A percentile compares a stretch with the other conserved stretches of the same genome.
Evolutionary conservation across 495 filamentous ascomycete genomes (phyloP).

Genomic region (Penicillium cinerascens): DNA sequence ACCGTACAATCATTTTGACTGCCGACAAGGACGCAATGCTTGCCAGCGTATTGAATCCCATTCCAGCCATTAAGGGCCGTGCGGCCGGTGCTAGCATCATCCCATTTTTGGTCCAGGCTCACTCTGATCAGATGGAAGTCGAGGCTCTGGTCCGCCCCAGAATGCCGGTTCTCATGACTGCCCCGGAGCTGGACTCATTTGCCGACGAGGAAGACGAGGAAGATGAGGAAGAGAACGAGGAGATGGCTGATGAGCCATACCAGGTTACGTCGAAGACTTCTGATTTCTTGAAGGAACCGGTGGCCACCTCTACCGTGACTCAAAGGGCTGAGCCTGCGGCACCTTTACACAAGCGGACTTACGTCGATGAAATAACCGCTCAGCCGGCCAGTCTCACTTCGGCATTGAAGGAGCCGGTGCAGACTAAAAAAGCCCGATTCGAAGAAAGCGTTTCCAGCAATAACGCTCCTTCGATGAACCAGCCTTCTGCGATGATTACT

Average conservation of each 20-base stretch:
- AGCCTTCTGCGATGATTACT: slow-evolving; percentile 12
- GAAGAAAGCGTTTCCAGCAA: slow-evolving; percentile 15
- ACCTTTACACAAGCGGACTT: slow-evolving; percentile 33
- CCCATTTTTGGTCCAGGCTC: slow-evolving; percentile 65
- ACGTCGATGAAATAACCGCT: slow-evolving; percentile 24
- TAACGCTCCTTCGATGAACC: slow-evolving; percentile 3
- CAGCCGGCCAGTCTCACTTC: slow-evolving; percentile 2
- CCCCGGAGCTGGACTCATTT: slow-evolving; percentile 27
- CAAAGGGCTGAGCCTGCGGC: slow-evolving; percentile 16
- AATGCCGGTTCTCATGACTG: slow-evolving; percentile 52
- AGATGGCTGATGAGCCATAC: slow-evolving; percentile 18
- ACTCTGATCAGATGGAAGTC: slow-evolving; percentile 57
- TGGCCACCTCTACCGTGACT: slow-evolving; percentile 11
- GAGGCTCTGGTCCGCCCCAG: slow-evolving; percentile 69
- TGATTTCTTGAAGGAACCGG: slow-evolving; percentile 29
- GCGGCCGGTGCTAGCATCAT: slow-evolving; percentile 64
- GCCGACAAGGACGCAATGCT: slow-evolving; percentile 65
- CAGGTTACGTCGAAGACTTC: slow-evolving; percentile 13
- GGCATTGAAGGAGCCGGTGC: slow-evolving; percentile 10
- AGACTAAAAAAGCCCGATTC: slow-evolving; percentile 35
- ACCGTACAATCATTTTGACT: slow-evolving; percentile 71
- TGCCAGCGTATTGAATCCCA: slow-evolving; percentile 75
- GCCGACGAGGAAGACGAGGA: slow-evolving; percentile 36
- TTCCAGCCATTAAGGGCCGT: slow-evolving; percentile 53
- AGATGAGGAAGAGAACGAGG: slow-evolving; percentile 44